Percentiles rank a stretch among this genome's conserved stretches.
Evolutionary conservation across 1,284 basidiomycete species (phyloP).

Genomic region (Naganishia cerealis): DNA sequence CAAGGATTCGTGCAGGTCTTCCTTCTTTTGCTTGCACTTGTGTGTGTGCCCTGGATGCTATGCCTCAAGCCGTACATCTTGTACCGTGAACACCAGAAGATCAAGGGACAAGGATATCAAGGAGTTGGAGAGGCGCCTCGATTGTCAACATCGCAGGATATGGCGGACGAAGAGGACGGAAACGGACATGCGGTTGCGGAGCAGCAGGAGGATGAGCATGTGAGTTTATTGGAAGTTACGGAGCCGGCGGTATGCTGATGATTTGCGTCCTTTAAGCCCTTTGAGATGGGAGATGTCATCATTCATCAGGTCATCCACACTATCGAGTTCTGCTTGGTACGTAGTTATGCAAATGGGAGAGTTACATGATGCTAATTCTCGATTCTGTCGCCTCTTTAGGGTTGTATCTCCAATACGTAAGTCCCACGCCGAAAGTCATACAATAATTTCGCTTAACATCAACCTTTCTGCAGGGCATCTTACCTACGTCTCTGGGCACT

Average conservation of each 20-base stretch:
- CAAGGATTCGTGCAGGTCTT: constrained; percentile 83
- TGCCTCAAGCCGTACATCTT: constrained; percentile 88
- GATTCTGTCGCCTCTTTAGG: constrained; percentile 29
- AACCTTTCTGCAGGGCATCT: constrained; percentile 62
- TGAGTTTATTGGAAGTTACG: constrained; percentile 36
- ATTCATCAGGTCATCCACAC: constrained; percentile 98
- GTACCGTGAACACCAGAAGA: constrained; percentile 86
- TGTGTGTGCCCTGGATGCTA: constrained; percentile 96
- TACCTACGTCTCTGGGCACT: constrained; percentile 99
- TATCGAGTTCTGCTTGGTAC: constrained; percentile 90
- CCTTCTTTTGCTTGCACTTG: constrained; percentile 73
- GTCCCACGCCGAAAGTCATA: constrained; percentile 29
- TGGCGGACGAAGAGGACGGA: constrained; percentile 82
- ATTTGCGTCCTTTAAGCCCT: constrained; percentile 57
- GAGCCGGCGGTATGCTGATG: constrained; percentile 5
- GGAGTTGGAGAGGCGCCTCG: constrained; percentile 63
- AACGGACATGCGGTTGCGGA: constrained; percentile 72
- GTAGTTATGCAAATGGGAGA: neutral
- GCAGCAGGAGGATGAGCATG: constrained; percentile 58
- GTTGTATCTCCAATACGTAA: constrained; percentile 94
- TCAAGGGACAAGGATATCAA: constrained; percentile 78
- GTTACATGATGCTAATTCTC: neutral
- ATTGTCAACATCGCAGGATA: constrained; percentile 49
- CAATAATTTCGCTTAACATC: neutral
- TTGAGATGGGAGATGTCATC: constrained; percentile 88